Conservation (phyloP, 768 basidiomycete species). For the Kwoniella sp. region DNA sequence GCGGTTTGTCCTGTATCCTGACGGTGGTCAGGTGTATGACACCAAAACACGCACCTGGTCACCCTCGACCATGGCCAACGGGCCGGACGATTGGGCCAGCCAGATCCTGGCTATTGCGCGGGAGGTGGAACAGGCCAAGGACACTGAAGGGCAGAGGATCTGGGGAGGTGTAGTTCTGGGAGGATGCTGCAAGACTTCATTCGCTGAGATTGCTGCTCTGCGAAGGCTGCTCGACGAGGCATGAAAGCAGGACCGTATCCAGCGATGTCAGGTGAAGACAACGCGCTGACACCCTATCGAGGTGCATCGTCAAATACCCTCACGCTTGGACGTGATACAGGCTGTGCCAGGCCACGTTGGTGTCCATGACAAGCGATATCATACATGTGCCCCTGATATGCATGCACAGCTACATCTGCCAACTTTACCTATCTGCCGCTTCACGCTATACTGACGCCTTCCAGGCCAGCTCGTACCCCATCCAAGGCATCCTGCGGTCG, state of each 20-base stretch:
- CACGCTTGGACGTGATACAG: too few species aligned
- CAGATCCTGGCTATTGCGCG: conserved; percentile 4
- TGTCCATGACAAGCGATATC: too few species aligned
- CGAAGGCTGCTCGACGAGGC: conserved; percentile 20
- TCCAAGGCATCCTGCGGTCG: conserved; percentile 9
- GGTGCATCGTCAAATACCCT: too few species aligned
- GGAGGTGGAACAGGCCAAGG: conserved; percentile 51
- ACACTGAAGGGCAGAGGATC: conserved; percentile 37
- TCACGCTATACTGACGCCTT: conserved; percentile 1
- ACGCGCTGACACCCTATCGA: too few species aligned
- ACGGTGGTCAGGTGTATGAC: conserved; percentile 62
- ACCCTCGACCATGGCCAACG: too few species aligned
- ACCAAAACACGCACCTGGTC: conserved; percentile 55
- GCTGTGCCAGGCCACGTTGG: too few species aligned
- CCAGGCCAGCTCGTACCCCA: conserved; percentile 5
- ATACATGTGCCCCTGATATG: too few species aligned
- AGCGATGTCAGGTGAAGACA: too few species aligned
- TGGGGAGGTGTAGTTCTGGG: conserved; percentile 62
- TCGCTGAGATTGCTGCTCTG: conserved; percentile 55
- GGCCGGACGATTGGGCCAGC: background rate
- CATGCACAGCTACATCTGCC: too few species aligned
- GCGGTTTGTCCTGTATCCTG: conserved; percentile 66
- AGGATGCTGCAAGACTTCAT: conserved; percentile 66
- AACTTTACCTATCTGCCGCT: too few species aligned
- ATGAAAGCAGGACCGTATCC: background rate